These are phyloP conservation scores for Macroventuria anomochaeta DNA, from an alignment of 2,329 filamentous ascomycete species.

Conservation along the genomic window DNA sequence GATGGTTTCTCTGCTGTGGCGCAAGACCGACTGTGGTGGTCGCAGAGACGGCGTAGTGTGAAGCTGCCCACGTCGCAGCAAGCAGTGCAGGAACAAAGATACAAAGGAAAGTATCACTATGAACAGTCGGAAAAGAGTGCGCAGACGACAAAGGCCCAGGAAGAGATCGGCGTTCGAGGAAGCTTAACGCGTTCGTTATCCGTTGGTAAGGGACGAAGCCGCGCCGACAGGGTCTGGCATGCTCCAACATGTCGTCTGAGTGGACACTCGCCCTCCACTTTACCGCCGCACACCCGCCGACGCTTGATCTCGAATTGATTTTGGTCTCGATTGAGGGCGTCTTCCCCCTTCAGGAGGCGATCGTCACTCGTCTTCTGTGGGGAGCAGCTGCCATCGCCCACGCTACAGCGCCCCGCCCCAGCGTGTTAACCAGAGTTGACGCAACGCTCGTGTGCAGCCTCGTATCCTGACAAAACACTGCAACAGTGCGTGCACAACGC, in stretches of 20 bases:
- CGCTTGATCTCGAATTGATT: constrained; percentile 10
- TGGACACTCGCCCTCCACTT: constrained; percentile 10
- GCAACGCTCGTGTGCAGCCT: constrained; percentile 5
- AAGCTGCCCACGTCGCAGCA: constrained; percentile 8
- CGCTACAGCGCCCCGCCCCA: constrained; percentile 15
- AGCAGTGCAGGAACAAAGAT: background rate
- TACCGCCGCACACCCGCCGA: constrained; percentile 21
- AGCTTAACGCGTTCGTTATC: constrained; percentile 18
- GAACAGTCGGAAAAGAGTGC: constrained; percentile 5
- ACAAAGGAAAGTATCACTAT: constrained; percentile 1
- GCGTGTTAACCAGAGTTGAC: constrained; percentile 1
- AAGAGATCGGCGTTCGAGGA: constrained; percentile 15
- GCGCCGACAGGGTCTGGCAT: constrained; percentile 17
- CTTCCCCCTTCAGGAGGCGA: constrained; percentile 17
- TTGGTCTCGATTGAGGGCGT: constrained; percentile 5
- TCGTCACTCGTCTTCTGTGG: constrained; percentile 19
- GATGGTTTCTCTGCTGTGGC: background rate
- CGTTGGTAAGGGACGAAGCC: constrained; percentile 11
- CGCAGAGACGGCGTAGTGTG: background rate
- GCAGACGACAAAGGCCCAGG: constrained; percentile 1
- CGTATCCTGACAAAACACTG: background rate
- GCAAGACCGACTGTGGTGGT: background rate
- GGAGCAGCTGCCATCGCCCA: constrained; percentile 9
- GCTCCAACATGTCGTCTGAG: no score
- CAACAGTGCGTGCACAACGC: background rate